A percentile compares a stretch with the other conserved stretches of the same genome.
These are phyloP conservation scores for Diplocarpon rosae DNA, from an alignment of 2,329 filamentous ascomycete genomes.

Conservation along the genomic window DNA sequence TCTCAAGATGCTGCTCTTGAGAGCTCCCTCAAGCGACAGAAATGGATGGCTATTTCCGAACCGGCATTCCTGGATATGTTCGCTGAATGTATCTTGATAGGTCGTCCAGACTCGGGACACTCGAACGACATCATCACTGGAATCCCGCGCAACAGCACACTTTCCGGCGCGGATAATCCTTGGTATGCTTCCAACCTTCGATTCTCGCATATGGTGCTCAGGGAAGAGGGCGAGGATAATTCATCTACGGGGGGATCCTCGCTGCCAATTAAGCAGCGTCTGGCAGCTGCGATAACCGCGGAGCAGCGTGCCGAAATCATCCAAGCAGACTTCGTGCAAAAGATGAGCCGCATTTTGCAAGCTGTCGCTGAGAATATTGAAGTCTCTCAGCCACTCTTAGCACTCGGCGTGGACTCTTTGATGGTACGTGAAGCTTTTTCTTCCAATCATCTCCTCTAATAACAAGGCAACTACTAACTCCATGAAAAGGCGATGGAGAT, in stretches of 20 bases:
- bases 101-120: conserved; percentile 5
- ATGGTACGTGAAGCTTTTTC: neutral
- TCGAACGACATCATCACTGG: conserved; percentile 9
- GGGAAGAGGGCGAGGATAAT: conserved; percentile 6
- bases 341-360: conserved; percentile 15
- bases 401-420: conserved; percentile 27
- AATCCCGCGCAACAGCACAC: conserved; percentile 7
- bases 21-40: conserved; percentile 7
- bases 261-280: conserved; percentile 8
- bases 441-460: no score
- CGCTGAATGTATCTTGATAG: conserved; percentile 8
- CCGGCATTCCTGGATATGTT: conserved; percentile 10
- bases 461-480: no score
- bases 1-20: conserved; percentile 11
- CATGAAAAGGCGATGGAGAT: conserved; percentile 9
- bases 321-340: conserved; percentile 18
- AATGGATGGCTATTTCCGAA: conserved; percentile 11
- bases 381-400: conserved; percentile 10
- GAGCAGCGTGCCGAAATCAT: conserved; percentile 7
- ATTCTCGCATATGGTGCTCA: conserved; percentile 9
- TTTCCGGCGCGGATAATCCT: conserved; percentile 7
- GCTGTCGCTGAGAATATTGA: conserved; percentile 24
- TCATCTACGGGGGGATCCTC: conserved; percentile 24
- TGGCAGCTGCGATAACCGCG: conserved; percentile 1
- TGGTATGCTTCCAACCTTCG: conserved; percentile 9